Evolutionary conservation across 2,329 filamentous ascomycete genomes (phyloP).

Genomic region (Colletotrichum nymphaeae): DNA sequence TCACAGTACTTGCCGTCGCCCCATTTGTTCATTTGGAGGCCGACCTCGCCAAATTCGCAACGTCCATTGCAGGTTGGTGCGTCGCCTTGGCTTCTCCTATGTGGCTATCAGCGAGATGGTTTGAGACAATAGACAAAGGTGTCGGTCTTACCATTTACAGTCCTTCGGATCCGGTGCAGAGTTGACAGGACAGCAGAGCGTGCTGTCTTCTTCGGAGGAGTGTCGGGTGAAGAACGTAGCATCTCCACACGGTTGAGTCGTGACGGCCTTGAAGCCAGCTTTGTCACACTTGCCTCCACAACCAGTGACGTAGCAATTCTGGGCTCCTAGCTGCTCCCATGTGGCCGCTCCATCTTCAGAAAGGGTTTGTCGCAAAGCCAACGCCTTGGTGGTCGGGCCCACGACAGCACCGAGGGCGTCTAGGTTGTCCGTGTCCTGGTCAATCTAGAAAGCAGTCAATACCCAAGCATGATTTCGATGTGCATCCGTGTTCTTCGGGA

Average conservation of each 20-base stretch:
- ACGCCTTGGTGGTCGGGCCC: no score
- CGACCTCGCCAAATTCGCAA: slow-evolving; percentile 47
- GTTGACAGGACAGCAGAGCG: slow-evolving; percentile 45
- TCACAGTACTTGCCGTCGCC: slow-evolving; percentile 42
- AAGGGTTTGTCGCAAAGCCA: no score
- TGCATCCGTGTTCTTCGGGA: no score
- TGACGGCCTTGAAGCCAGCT: slow-evolving; percentile 42
- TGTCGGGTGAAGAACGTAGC: neutral
- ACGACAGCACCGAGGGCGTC: no score
- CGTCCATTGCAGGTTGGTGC: slow-evolving; percentile 43
- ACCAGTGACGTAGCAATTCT: slow-evolving; percentile 43
- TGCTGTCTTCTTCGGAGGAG: slow-evolving; percentile 39
- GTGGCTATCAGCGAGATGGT: no score
- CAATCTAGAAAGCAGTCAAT: no score
- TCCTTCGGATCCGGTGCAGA: slow-evolving; percentile 42
- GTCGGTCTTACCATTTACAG: slow-evolving; percentile 41
- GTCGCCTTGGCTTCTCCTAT: slow-evolving; percentile 37
- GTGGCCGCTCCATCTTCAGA: no score
- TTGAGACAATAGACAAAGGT: no score
- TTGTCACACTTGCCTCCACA: slow-evolving; percentile 43
- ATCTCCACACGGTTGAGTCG: slow-evolving; percentile 42
- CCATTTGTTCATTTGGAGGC: slow-evolving; percentile 42
- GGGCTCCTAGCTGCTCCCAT: neutral
- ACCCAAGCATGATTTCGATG: no score
- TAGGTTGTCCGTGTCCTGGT: no score